Percentiles rank a stretch among this genome's conserved stretches.
phyloP scores from a whole-genome alignment of 345 rosid genomes.

The Eucalyptus polyanthemos region DNA sequence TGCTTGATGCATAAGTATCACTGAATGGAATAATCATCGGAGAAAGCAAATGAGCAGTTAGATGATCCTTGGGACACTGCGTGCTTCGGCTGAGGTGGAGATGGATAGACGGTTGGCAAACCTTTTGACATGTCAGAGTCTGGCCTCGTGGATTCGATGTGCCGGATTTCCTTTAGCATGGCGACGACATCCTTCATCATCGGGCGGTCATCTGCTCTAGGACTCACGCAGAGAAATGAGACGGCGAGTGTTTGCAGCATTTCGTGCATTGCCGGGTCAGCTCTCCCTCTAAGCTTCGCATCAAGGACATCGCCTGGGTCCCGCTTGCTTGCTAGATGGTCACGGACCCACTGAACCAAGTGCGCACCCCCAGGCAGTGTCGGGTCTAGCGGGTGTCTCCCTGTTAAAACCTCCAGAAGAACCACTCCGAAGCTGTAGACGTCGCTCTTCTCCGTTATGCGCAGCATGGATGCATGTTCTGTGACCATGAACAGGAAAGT shows the following conservation, averaged over 20 bases:
- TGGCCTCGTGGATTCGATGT: slow-evolving; percentile 28
- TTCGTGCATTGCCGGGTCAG: slow-evolving; percentile 90
- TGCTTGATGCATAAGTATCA: neutral
- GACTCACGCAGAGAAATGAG: slow-evolving; percentile 67
- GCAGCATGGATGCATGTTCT: slow-evolving; percentile 83
- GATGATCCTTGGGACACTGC: slow-evolving; percentile 60
- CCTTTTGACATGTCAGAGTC: slow-evolving; percentile 37
- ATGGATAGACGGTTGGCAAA: slow-evolving; percentile 4
- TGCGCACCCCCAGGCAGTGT: slow-evolving; percentile 72
- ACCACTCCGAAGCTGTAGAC: slow-evolving; percentile 89
- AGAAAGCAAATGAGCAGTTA: slow-evolving; percentile 63
- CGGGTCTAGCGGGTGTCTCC: slow-evolving; percentile 92
- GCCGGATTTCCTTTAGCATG: slow-evolving; percentile 89
- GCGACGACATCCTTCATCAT: slow-evolving; percentile 91
- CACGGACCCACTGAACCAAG: slow-evolving; percentile 85
- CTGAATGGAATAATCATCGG: slow-evolving; percentile 25
- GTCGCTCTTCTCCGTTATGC: slow-evolving; percentile 76
- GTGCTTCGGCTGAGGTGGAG: slow-evolving; percentile 31
- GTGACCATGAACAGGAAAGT: neutral
- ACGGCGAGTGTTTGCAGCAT: slow-evolving; percentile 90
- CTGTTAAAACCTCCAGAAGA: slow-evolving; percentile 76
- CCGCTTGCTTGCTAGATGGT: slow-evolving; percentile 51
- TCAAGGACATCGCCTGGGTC: slow-evolving; percentile 69
- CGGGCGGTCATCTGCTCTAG: slow-evolving; percentile 54
- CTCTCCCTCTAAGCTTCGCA: slow-evolving; percentile 59